phyloP scores from a whole-genome alignment of 2,329 filamentous ascomycete genomes.

The Hymenoscyphus salicellus region DNA sequence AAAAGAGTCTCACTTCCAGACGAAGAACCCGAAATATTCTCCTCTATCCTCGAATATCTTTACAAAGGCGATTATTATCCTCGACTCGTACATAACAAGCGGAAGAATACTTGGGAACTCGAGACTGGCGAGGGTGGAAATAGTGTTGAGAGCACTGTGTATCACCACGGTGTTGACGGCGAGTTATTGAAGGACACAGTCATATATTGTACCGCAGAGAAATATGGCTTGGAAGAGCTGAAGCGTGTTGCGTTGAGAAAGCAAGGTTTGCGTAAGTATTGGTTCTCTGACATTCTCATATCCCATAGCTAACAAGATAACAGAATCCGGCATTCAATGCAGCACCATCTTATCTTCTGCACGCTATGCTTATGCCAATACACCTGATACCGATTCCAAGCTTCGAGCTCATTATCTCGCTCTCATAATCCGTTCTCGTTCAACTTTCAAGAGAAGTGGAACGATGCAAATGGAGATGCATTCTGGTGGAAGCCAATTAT shows the following conservation, averaged over 20 bases:
- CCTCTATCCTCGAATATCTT: slow-evolving; percentile 89
- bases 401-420: slow-evolving; percentile 96
- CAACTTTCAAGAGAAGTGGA: slow-evolving; percentile 96
- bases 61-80: slow-evolving; percentile 67
- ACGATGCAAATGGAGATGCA: slow-evolving; percentile 99
- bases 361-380: slow-evolving; percentile 93
- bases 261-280: slow-evolving; percentile 64
- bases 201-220: slow-evolving; percentile 89
- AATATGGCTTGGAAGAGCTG: slow-evolving; percentile 87
- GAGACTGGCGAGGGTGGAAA: slow-evolving; percentile 56
- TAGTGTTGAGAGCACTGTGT: slow-evolving; percentile 71
- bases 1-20: slow-evolving; percentile 71
- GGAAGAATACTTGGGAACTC: slow-evolving; percentile 83
- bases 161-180: slow-evolving; percentile 69
- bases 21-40: slow-evolving; percentile 89
- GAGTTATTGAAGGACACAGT: slow-evolving; percentile 86
- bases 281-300: neutral
- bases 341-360: slow-evolving; percentile 87
- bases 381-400: slow-evolving; percentile 85
- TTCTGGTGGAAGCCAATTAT: slow-evolving; percentile 79
- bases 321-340: slow-evolving; percentile 70
- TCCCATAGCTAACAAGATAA: neutral
- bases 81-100: slow-evolving; percentile 81
- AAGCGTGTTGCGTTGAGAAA: slow-evolving; percentile 89
- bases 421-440: slow-evolving; percentile 93